phyloP scores from a whole-genome alignment of 2,329 filamentous ascomycete genomes.

The Penicillium thymicola region DNA sequence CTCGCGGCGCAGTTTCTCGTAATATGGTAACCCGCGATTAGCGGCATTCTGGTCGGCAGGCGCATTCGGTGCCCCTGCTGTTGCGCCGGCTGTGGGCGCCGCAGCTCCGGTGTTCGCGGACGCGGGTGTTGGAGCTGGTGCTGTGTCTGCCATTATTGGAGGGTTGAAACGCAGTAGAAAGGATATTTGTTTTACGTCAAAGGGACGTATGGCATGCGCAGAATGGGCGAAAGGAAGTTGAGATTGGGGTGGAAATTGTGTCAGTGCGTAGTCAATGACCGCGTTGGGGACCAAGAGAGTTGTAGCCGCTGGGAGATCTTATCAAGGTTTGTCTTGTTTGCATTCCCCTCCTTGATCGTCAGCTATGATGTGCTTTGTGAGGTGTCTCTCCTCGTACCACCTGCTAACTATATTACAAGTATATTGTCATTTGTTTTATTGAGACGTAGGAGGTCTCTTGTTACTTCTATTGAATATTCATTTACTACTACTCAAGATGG shows the following conservation, averaged over 20 bases:
- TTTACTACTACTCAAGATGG: slow-evolving; percentile 24
- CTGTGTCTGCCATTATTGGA: slow-evolving; percentile 42
- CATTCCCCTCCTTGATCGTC: slow-evolving; percentile 17
- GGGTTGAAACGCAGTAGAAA: background rate
- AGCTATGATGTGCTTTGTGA: background rate
- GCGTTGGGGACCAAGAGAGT: slow-evolving; percentile 3
- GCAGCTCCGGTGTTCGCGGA: slow-evolving; percentile 19
- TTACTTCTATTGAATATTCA: background rate
- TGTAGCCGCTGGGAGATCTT: slow-evolving; percentile 1
- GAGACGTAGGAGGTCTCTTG: background rate
- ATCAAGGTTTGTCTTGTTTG: slow-evolving; percentile 37
- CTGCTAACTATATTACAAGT: background rate
- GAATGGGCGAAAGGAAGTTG: background rate
- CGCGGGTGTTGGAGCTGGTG: slow-evolving; percentile 30
- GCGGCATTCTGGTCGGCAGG: slow-evolving; percentile 26
- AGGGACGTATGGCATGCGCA: background rate
- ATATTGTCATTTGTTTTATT: background rate
- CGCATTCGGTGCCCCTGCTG: slow-evolving; percentile 21
- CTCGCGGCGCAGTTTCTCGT: slow-evolving; percentile 67
- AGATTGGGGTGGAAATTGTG: background rate
- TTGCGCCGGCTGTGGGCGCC: slow-evolving; percentile 19
- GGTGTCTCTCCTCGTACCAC: background rate
- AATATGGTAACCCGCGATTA: slow-evolving; percentile 59
- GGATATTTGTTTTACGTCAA: background rate
- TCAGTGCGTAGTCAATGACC: background rate